Percentiles rank a stretch among this genome's conserved stretches.
These are phyloP conservation scores for Margaritispora aquatica DNA, from an alignment of 495 filamentous ascomycete genomes.

Conservation along the genomic window DNA sequence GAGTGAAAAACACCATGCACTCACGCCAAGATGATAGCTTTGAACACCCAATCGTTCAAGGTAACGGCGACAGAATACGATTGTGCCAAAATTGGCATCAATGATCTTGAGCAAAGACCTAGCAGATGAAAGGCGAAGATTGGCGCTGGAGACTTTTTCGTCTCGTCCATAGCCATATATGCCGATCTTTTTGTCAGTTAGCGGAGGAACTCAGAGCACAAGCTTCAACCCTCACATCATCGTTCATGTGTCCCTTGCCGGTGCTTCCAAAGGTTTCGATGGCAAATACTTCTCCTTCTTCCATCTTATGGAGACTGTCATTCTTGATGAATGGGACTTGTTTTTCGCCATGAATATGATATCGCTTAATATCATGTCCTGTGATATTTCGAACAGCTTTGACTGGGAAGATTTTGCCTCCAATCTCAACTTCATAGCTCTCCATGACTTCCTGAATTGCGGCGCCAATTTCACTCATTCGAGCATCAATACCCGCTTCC, in stretches of 20 bases:
- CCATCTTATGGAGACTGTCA: constrained; percentile 75
- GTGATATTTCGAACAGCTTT: constrained; percentile 83
- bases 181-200: constrained; percentile 47
- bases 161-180: constrained; percentile 68
- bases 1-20: constrained; percentile 21
- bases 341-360: constrained; percentile 83
- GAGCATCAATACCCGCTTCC: constrained; percentile 75
- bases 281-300: constrained; percentile 88
- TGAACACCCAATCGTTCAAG: constrained; percentile 80
- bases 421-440: constrained; percentile 76
- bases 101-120: constrained; percentile 82
- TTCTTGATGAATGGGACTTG: constrained; percentile 85
- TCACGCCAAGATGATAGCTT: constrained; percentile 77
- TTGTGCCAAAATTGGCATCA: constrained; percentile 83
- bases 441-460: constrained; percentile 84
- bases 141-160: constrained; percentile 55
- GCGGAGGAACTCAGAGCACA: background rate
- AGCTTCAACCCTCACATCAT: constrained; percentile 47
- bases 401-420: constrained; percentile 68
- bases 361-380: constrained; percentile 80
- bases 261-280: constrained; percentile 95
- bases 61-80: constrained; percentile 81
- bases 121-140: constrained; percentile 65
- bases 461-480: constrained; percentile 69
- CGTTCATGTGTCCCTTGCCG: constrained; percentile 71